A percentile compares a stretch with the other conserved stretches of the same genome.
These are phyloP conservation scores for Eucalyptus sp. DNA, from an alignment of 345 rosid genomes.

Conservation along the genomic window DNA sequence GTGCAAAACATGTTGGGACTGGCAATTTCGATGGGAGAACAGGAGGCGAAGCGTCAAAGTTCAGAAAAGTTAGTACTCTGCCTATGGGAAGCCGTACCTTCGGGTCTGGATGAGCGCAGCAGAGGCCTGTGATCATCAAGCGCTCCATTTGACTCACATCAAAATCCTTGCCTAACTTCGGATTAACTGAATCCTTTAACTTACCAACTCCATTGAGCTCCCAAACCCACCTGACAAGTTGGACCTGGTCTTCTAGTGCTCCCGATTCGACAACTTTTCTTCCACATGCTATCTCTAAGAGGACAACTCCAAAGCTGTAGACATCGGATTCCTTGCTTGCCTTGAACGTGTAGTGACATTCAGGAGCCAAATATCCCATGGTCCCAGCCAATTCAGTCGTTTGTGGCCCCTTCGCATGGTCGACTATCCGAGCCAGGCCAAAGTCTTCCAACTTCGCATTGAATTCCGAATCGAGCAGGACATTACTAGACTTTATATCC, in stretches of 20 bases:
- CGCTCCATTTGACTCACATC: not conserved
- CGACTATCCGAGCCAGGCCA: constrained; percentile 23
- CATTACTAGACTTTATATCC: constrained; percentile 18
- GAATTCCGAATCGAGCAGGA: constrained; percentile 1
- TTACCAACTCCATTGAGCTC: not conserved
- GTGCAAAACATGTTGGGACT: not conserved
- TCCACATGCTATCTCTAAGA: constrained; percentile 10
- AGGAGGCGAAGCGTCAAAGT: not conserved
- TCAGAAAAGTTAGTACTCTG: not conserved
- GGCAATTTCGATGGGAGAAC: not conserved
- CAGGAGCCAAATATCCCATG: constrained; percentile 17
- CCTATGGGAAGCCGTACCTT: not conserved
- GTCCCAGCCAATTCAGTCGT: constrained; percentile 9
- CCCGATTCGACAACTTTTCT: not conserved
- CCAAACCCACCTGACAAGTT: constrained; percentile 12
- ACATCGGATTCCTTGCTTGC: constrained; percentile 6
- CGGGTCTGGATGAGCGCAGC: not conserved
- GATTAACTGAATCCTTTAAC: not conserved
- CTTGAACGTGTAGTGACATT: not conserved
- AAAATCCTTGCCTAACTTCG: not conserved
- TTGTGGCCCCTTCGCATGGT: constrained; percentile 6
- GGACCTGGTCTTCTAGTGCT: not conserved
- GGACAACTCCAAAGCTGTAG: constrained; percentile 12
- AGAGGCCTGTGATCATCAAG: not conserved
- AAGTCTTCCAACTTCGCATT: constrained; percentile 18